Conservation (phyloP, 2,329 filamentous ascomycete genomes). For the Aspergillus nomiae region DNA sequence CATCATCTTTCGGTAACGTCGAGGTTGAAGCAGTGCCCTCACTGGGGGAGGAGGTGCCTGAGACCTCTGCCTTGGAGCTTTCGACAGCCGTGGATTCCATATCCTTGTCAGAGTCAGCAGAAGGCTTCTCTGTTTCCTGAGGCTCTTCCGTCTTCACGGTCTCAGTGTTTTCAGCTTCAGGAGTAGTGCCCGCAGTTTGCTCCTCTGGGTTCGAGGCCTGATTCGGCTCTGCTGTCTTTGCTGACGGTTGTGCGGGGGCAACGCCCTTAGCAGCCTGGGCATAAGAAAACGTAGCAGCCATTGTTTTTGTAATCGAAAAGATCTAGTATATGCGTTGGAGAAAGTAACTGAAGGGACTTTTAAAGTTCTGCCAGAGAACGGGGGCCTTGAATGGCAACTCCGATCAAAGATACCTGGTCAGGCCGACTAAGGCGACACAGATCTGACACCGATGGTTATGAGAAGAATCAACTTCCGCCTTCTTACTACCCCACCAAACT, state of each 20-base stretch:
- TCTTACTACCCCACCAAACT: slow-evolving; percentile 33
- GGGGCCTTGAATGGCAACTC: slow-evolving; percentile 23
- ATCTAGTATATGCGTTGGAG: slow-evolving; percentile 24
- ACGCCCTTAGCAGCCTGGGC: slow-evolving; percentile 91
- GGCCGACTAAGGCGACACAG: slow-evolving; percentile 25
- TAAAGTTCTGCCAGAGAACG: slow-evolving; percentile 31
- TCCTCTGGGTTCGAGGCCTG: slow-evolving; percentile 34
- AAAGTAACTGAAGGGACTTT: slow-evolving; percentile 10
- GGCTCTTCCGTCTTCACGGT: slow-evolving; percentile 51
- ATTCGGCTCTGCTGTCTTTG: slow-evolving; percentile 42
- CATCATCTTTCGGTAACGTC: slow-evolving; percentile 60
- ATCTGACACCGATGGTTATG: slow-evolving; percentile 29
- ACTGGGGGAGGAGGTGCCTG: slow-evolving; percentile 56
- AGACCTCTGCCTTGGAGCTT: slow-evolving; percentile 34
- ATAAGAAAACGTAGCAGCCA: slow-evolving; percentile 75
- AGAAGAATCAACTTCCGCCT: slow-evolving; percentile 28
- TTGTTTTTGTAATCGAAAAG: slow-evolving; percentile 25
- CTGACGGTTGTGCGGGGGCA: slow-evolving; percentile 49
- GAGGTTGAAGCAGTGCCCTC: slow-evolving; percentile 56
- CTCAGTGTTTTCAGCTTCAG: slow-evolving; percentile 35
- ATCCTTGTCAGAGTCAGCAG: slow-evolving; percentile 33
- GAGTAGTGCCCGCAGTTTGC: slow-evolving; percentile 26
- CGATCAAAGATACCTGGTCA: slow-evolving; percentile 22
- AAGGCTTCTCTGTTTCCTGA: slow-evolving; percentile 42
- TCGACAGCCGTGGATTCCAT: slow-evolving; percentile 35